A percentile compares a stretch with the other conserved stretches of the same genome.
These are phyloP conservation scores for Biancaea sappan DNA, from an alignment of 306 rosid genomes.

Conservation along the genomic window DNA sequence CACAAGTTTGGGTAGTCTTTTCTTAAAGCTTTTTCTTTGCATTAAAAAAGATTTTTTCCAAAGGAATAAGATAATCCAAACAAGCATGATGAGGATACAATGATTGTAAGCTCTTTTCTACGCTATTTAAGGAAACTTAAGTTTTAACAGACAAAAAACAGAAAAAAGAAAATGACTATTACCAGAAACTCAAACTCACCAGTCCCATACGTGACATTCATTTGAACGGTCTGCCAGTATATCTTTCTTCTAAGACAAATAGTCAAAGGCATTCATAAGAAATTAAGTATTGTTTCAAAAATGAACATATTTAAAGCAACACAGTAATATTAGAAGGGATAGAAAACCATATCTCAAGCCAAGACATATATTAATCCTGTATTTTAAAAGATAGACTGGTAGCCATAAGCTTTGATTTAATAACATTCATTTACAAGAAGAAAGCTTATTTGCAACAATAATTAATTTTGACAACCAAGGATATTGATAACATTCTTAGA, in stretches of 20 bases:
- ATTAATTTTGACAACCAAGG: slow-evolving; percentile 14
- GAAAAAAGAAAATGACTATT: background rate
- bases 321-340: background rate
- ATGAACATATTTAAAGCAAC: background rate
- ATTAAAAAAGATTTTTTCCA: no score
- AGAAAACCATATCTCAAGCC: background rate
- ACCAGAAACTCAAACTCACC: slow-evolving; percentile 51
- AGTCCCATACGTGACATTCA: slow-evolving; percentile 29
- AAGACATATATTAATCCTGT: background rate
- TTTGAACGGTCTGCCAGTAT: slow-evolving; percentile 54
- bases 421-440: background rate
- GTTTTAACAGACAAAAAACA: background rate
- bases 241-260: slow-evolving; percentile 35
- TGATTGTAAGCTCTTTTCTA: background rate
- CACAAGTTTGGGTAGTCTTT: background rate
- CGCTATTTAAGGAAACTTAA: background rate
- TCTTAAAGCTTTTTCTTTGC: background rate
- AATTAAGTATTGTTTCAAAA: slow-evolving; percentile 6
- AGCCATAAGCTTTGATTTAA: background rate
- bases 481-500: background rate
- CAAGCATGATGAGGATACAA: background rate
- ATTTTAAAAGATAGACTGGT: background rate
- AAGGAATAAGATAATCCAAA: background rate
- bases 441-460: background rate
- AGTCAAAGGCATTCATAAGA: slow-evolving; percentile 21